Conservation (phyloP, 345 rosid genomes). For the Citrus hindsii region DNA sequence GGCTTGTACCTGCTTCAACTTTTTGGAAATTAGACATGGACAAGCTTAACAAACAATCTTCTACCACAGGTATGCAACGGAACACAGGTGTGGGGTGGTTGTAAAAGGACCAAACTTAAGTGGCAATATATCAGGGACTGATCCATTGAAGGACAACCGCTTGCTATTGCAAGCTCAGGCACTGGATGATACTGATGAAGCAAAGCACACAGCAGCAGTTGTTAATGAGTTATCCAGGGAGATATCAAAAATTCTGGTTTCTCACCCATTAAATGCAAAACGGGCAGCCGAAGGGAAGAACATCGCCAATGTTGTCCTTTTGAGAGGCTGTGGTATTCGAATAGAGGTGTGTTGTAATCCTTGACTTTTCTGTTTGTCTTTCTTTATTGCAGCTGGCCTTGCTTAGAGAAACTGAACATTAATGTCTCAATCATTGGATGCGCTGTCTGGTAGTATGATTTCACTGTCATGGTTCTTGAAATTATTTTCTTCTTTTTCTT, state of each 20-base stretch:
- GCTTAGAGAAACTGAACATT: neutral
- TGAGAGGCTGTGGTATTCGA: constrained; percentile 94
- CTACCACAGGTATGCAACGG: constrained; percentile 80
- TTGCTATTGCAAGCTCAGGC: constrained; percentile 73
- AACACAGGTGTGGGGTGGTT: constrained; percentile 96
- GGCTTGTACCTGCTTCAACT: neutral
- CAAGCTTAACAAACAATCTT: neutral
- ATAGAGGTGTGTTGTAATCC: constrained; percentile 58
- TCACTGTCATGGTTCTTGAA: neutral
- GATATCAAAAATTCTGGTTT: constrained; percentile 63
- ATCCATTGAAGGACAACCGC: constrained; percentile 88
- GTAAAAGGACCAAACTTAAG: constrained; percentile 89
- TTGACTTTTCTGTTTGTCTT: neutral
- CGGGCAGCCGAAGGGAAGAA: constrained; percentile 75
- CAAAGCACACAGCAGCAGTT: constrained; percentile 73
- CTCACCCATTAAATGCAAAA: constrained; percentile 74
- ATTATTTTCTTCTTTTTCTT: neutral
- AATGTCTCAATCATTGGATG: neutral
- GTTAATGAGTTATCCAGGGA: constrained; percentile 85
- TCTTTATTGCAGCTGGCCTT: neutral
- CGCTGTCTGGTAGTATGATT: neutral
- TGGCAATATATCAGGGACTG: constrained; percentile 96
- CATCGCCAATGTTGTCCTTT: constrained; percentile 80
- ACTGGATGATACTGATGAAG: constrained; percentile 83
- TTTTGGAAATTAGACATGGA: neutral